Base-by-base conservation (phyloP, 2,329 filamentous ascomycete genomes). In the Periconia digitata region DNA sequence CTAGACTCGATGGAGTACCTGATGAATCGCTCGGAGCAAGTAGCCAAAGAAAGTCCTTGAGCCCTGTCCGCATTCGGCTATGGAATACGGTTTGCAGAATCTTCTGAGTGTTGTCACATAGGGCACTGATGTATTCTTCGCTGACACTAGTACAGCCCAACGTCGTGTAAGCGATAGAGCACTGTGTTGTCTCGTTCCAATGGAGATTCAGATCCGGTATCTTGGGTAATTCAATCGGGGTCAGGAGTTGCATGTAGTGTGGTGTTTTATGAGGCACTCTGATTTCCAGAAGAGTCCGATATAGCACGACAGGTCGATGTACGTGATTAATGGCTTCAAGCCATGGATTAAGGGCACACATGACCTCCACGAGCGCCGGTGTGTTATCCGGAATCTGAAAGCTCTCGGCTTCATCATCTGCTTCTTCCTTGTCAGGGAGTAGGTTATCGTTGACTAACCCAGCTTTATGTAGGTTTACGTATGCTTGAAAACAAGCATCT, bases 401-500 rank as follows among this genome's bases (percentile, higher is more conserved):
- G n/a, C 67, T 55, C n/a, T 50, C 38, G 20, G 36, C 51, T 8
- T 58, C 21, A 17, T 54, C 50, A n/a, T 60, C 49, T 6, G 43
- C 40, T 22, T 66, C 61, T 40, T 54, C 55, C 46, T 60, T 48
- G 79, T 72, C 8, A 72, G 92, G 92, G 35, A 96, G 76, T 0
- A 96, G 72, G 58, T 95, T 79, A 13, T 95, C 82, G 52, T 89
- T 91, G 1, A 97, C 71, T 5, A 96, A 74, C 0, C 87, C 86
- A 21, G 81, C 85, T 7, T 81, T 59, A 63, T 92, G 85, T 0
- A 97, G 76, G 5, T 76, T 77, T 18, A 82, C 72, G 62, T 92
- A 96, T 1, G 91, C 89, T 61, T 89, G 82, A 52, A 95, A 94
- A 0, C 90, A 87, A 1, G 87, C 90, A 68, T 96, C 92, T 62